Percentiles rank a stretch among this genome's conserved stretches.
Conservation (phyloP, 176 grass and related monocot genomes). For the Oryza brachyantha region DNA sequence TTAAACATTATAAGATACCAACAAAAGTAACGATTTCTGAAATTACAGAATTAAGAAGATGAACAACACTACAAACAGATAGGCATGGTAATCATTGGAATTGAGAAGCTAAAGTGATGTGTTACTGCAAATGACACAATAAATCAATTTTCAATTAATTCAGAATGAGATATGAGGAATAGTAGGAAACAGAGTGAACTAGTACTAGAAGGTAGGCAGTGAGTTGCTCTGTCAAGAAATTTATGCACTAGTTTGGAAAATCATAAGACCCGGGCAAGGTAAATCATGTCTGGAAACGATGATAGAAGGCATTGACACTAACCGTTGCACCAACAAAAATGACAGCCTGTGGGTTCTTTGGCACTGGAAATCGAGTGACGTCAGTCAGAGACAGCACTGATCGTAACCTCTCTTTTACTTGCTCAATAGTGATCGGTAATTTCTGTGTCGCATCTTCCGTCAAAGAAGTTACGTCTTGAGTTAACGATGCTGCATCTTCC, state of each 20-base stretch:
- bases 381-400: conserved; percentile 88
- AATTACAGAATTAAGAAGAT: conserved; percentile 1
- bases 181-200: conserved; percentile 5
- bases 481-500: conserved; percentile 61
- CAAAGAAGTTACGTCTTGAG: conserved; percentile 45
- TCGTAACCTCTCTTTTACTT: conserved; percentile 75
- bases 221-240: neutral
- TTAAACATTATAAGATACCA: neutral
- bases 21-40: neutral
- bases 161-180: neutral
- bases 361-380: conserved; percentile 76
- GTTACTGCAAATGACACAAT: neutral
- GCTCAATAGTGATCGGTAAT: conserved; percentile 48
- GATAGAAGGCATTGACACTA: conserved; percentile 12
- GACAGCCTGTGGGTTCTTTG: conserved; percentile 62
- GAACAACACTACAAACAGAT: neutral
- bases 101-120: neutral
- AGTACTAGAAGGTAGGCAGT: neutral
- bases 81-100: neutral
- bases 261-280: neutral
- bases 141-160: conserved; percentile 1
- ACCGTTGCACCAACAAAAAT: conserved; percentile 80
- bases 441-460: conserved; percentile 27
- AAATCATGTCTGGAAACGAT: neutral
- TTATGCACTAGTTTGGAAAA: neutral